Evolutionary conservation across 164 flowering plant genomes (phyloP).

Genomic region (Kalanchoe fedtschenkoi): DNA sequence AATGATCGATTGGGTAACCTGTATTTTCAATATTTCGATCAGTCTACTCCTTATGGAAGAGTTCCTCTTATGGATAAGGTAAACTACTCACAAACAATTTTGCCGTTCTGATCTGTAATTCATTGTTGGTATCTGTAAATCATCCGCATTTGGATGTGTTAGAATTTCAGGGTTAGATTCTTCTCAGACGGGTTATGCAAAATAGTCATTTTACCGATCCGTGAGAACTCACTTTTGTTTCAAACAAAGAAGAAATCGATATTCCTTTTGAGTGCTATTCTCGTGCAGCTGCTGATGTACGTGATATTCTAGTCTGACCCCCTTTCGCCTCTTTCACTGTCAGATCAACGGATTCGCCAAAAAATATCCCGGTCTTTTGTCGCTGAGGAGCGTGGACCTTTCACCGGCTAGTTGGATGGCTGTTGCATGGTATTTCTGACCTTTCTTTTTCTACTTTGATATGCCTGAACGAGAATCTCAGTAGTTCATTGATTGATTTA

Average conservation of each 20-base stretch:
- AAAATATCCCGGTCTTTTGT: background rate
- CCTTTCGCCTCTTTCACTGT: background rate
- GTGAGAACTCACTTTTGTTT: background rate
- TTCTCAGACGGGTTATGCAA: too few species aligned
- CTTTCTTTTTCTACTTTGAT: background rate
- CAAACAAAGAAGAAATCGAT: conserved; percentile 1
- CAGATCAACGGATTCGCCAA: background rate
- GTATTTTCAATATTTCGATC: conserved; percentile 2
- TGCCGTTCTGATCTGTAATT: too few species aligned
- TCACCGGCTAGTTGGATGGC: conserved; percentile 5
- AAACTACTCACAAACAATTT: background rate
- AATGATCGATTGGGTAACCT: conserved; percentile 1
- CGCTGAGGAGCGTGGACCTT: background rate
- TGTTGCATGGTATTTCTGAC: background rate
- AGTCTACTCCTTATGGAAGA: conserved; percentile 3
- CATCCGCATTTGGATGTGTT: too few species aligned
- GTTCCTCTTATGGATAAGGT: conserved; percentile 3
- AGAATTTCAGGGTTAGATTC: too few species aligned
- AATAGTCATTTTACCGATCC: background rate
- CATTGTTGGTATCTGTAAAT: too few species aligned
- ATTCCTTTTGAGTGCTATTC: too few species aligned
- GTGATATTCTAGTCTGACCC: background rate
- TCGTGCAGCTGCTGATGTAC: background rate
- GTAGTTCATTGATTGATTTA: too few species aligned
- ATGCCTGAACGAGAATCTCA: too few species aligned